Evolutionary conservation across 768 basidiomycete species (phyloP).

Genomic region (Agrocybe praecox): DNA sequence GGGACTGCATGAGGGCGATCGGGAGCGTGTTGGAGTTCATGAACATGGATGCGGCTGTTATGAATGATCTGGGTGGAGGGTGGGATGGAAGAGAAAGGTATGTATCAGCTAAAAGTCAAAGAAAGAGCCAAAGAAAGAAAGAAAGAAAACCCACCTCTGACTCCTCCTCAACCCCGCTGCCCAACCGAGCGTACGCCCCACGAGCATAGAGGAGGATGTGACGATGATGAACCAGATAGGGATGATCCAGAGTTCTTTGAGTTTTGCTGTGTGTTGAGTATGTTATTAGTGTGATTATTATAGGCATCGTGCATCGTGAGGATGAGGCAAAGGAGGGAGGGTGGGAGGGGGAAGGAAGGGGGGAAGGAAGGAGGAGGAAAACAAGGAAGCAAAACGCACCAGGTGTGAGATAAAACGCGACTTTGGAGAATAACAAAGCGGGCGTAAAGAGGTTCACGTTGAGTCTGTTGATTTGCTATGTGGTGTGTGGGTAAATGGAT

Average conservation of each 20-base stretch:
- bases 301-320: too few relatives aligned
- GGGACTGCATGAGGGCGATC: conserved; percentile 90
- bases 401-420: conserved; percentile 89
- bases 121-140: not conserved
- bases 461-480: conserved; percentile 73
- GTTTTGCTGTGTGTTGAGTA: conserved; percentile 62
- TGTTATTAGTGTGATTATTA: too few relatives aligned
- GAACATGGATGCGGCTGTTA: conserved; percentile 83
- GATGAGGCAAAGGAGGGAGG: too few relatives aligned
- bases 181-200: conserved; percentile 65
- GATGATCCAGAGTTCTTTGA: conserved; percentile 82
- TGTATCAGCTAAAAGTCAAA: not conserved
- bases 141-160: conserved; percentile 60
- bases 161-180: conserved; percentile 69
- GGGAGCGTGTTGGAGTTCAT: conserved; percentile 97
- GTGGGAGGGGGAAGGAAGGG: too few relatives aligned
- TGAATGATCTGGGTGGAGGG: conserved; percentile 58
- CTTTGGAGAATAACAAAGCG: conserved; percentile 89
- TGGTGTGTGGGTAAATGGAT: too few relatives aligned
- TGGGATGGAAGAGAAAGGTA: not conserved
- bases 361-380: not conserved
- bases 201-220: conserved; percentile 67
- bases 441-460: conserved; percentile 92
- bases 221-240: conserved; percentile 85
- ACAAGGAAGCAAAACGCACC: conserved; percentile 33